Evolutionary conservation across 768 basidiomycete species (phyloP), one percentile per base, ranked within the genome.

Genomic region (Termitomyces sp.): DNA sequence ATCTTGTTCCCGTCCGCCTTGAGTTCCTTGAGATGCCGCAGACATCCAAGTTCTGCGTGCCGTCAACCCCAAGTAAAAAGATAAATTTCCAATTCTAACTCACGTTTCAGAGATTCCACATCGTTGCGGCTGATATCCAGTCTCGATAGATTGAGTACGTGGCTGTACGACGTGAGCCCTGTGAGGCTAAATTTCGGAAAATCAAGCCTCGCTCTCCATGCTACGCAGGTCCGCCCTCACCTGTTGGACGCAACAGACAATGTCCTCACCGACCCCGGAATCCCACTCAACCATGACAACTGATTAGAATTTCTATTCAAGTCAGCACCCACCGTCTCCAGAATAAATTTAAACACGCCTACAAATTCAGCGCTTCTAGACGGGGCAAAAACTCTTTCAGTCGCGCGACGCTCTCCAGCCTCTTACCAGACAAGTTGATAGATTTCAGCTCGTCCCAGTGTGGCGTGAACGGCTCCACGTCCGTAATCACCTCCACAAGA

Each of bases 391-490:
- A 95, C 76, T 98, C 95, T 67, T 96, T 95, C 52, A 82, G 69
- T 61, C 92, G 75, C 41, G 90, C 90, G 30, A 92, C 85, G 69
- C 91, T 93, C 64, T 94, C 92, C 52, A 91, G 72, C 52, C 82
- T 83, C 70, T 86, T 88, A 36, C 77, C 73, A 30, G 84, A 84
- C 58, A 99, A 75, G 68, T 98, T 88, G 64, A 99, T 86, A 27
- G 75, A 72, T 57, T 67, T 76, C 59, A 99, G 73, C 42, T 82
- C 78, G 66, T 98, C 95, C 97, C 97, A 99, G 68, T 92, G 81
- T 24, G 95, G 94, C 68, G 95, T 93, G 72, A 91, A 97, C 20
- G 95, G 94, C 68, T 95, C 89, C 13, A 95, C 85, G 66, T 98
- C 95, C 45, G 95, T 98, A 68, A 99, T 93, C 66, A 92, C 86